These are phyloP conservation scores for Hypoxylon sp. DNA, from an alignment of 2,329 filamentous ascomycete genomes.

Conservation along the genomic window DNA sequence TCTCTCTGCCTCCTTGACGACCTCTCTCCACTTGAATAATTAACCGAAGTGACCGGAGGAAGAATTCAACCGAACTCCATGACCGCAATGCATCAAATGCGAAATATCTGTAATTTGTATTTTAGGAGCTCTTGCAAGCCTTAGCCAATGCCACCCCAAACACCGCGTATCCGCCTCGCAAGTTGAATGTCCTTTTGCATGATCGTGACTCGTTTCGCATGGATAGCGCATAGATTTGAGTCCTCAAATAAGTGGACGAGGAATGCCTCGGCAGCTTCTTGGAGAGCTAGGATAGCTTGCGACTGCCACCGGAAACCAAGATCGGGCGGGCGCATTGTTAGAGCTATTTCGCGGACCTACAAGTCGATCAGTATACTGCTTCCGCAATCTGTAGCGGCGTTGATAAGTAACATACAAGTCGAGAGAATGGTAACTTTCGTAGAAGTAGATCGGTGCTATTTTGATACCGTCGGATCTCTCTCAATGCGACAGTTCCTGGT, in stretches of 20 bases:
- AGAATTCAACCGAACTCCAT: conserved; percentile 4
- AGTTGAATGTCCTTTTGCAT: conserved; percentile 99
- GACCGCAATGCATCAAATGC: conserved; percentile 1
- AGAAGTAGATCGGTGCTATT: conserved; percentile 90
- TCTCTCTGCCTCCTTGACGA: conserved; percentile 18
- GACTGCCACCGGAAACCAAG: conserved; percentile 93
- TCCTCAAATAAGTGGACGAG: conserved; percentile 97
- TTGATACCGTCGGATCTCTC: conserved; percentile 93
- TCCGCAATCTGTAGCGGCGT: neutral
- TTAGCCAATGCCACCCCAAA: conserved; percentile 79
- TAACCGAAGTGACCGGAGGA: neutral
- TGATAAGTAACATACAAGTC: conserved; percentile 69
- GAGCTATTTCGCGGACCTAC: conserved; percentile 79
- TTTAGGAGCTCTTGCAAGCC: neutral
- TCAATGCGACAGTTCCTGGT: conserved; percentile 87
- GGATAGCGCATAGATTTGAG: conserved; percentile 95
- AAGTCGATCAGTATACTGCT: conserved; percentile 26
- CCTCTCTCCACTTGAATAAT: neutral
- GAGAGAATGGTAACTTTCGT: conserved; percentile 83
- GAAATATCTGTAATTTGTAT: neutral
- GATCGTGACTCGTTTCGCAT: conserved; percentile 96
- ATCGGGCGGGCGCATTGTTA: conserved; percentile 72
- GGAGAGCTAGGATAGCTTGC: conserved; percentile 91
- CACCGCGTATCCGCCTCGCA: conserved; percentile 82
- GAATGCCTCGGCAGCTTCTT: conserved; percentile 97